Base-by-base conservation (phyloP, 805 yeast genomes). In the Wickerhamomyces bovis region DNA sequence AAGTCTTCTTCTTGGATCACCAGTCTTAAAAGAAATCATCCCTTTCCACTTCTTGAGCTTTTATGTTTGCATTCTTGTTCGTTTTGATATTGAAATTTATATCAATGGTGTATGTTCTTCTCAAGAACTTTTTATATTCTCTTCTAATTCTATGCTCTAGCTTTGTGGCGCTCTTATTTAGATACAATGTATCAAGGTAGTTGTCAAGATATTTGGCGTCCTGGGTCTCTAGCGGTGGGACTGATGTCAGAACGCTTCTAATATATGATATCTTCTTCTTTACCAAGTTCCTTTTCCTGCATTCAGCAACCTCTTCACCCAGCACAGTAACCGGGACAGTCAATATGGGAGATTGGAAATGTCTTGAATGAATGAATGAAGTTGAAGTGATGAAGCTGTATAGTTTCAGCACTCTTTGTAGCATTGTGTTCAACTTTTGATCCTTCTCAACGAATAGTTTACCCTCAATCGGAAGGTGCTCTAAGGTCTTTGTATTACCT, bases 41-140 rank as follows among this genome's bases (percentile, higher is more conserved):
- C n/a, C 43, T 36, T 11, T 48, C 35, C 1, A 41, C 42, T 10
- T 43, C 39, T 11, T 39, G 33, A 13, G 55, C 51, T 38, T 38
- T 41, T 18, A 53, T 40, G 39, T 45, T 43, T 19, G 63, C 55
- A 52, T 53, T 53, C 35, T 55, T 54, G 45, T 53, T 58, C 41
- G 44, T 21, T 9, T 6, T 11, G 25, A 52, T 44, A 19, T 44
- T 39, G 25, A 52, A 52, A 1, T 52, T 49, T 30, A 46, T 39
- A 26, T 55, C 57, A 23, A 56, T 49, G 8, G 52, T 49, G 30
- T 51, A 58, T 0, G 56, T 51, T 18, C 43, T 49, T 35, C 55
- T 53, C 42, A 60, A 21, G 41, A 59, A 56, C 31, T 56, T 54
- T 42, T 55, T 56, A 20, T 56, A 56, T 43, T 55, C 58, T 41